Evolutionary conservation across 805 yeast genomes (phyloP).

Genomic region (Pichia phayaonensis): DNA sequence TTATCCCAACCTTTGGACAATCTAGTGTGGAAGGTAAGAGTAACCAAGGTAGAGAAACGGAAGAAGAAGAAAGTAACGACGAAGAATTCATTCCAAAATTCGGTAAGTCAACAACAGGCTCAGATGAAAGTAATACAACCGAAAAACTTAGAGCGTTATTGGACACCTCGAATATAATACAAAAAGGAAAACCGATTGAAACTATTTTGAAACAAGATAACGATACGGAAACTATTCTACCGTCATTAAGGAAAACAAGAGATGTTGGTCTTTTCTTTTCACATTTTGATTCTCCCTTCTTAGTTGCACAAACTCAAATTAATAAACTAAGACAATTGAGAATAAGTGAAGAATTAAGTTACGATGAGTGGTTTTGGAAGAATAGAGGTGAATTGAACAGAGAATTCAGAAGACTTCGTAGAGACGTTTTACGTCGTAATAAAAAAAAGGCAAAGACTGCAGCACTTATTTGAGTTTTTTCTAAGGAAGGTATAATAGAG

Average conservation of each 20-base stretch:
- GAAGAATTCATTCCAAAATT: slow-evolving; percentile 21
- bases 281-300: slow-evolving; percentile 79
- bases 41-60: background rate
- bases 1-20: slow-evolving; percentile 46
- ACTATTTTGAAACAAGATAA: slow-evolving; percentile 3
- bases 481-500: background rate
- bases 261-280: slow-evolving; percentile 64
- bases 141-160: slow-evolving; percentile 58
- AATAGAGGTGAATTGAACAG: slow-evolving; percentile 74
- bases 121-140: slow-evolving; percentile 37
- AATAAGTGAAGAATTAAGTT: slow-evolving; percentile 31
- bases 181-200: background rate
- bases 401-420: slow-evolving; percentile 63
- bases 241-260: slow-evolving; percentile 32
- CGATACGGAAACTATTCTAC: background rate
- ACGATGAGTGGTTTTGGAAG: slow-evolving; percentile 77
- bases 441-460: slow-evolving; percentile 33
- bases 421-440: slow-evolving; percentile 60
- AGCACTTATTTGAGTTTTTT: background rate
- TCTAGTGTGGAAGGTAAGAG: slow-evolving; percentile 9
- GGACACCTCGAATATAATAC: slow-evolving; percentile 31
- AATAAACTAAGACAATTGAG: slow-evolving; percentile 42
- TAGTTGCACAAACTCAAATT: slow-evolving; percentile 77
- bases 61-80: background rate
- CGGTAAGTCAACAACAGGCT: slow-evolving; percentile 24